Evolutionary conservation across 345 rosid species (phyloP), one percentile per base, ranked within the genome.

Genomic region (Eutrema japonicum): DNA sequence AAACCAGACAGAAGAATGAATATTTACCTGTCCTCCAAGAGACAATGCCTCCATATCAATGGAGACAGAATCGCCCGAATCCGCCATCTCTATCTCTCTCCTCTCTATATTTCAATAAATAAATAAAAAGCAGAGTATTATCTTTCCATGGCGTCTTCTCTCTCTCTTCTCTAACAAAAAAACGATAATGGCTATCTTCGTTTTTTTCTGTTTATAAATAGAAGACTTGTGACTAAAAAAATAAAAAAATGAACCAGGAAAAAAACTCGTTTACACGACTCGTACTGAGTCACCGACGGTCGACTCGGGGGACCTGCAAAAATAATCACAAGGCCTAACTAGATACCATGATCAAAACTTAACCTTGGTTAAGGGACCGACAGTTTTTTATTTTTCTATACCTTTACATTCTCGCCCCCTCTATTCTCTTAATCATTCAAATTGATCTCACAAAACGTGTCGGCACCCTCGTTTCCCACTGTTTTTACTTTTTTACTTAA

Each of bases 11-110:
- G 1, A 32, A 29, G 2, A 42, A 29, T 47, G n/a, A n/a, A 30
- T 2, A 36, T 64, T 57, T 84, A 94, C 98, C 97, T 91, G 89
- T 64, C 88, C 88, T 58, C 85, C 78, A 29, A 79, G 87, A 76
- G 90, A 80, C 74, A 79, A 75, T 76, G 87, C 82, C 52, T 91
- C 96, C 89, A 91, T 84, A 57, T 89, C 95, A 68, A 93, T 81
- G 79, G 95, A 91, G 70, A 91, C 89, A 42, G 95, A 89, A 83
- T 82, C 96, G 84, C 91, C 91, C 49, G 96, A 91, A 88, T 89
- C 94, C 63, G 82, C 96, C 97, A 93, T 71, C 33, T 67, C 71
- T 66, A 46, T 66, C 59, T 66, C 47, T 62, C 65, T 68, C 47
- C 58, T 61, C 35, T 62, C 18, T 51, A 35, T 75, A 26, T 27